Evolutionary conservation across 1,139 yeast species (phyloP).

Genomic region (Lodderomyces jiufengensis): DNA sequence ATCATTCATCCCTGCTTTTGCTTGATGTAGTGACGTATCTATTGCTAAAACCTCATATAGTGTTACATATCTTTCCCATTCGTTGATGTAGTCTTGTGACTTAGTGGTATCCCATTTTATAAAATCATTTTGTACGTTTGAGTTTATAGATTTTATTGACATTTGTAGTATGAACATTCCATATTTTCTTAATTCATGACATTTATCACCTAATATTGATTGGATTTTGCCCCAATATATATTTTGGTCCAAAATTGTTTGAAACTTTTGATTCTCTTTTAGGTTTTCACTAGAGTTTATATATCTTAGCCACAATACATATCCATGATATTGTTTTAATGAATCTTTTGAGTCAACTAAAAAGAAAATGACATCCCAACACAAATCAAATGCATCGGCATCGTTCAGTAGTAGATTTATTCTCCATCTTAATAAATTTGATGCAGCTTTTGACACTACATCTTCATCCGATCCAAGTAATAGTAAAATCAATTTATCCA

Average conservation of each 20-base stretch:
- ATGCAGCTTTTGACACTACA: slow-evolving; percentile 28
- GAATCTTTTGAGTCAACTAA: slow-evolving; percentile 28
- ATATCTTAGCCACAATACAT: slow-evolving; percentile 55
- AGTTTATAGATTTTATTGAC: slow-evolving; percentile 48
- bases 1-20: slow-evolving; percentile 73
- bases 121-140: slow-evolving; percentile 36
- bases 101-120: slow-evolving; percentile 46
- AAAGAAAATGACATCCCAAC: slow-evolving; percentile 47
- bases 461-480: slow-evolving; percentile 33
- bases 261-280: slow-evolving; percentile 22
- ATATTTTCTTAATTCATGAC: slow-evolving; percentile 71
- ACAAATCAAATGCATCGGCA: slow-evolving; percentile 18
- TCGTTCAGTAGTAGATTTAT: slow-evolving; percentile 24
- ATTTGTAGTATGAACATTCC: slow-evolving; percentile 65
- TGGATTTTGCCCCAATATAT: slow-evolving; percentile 63
- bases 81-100: slow-evolving; percentile 32
- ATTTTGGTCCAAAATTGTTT: slow-evolving; percentile 29
- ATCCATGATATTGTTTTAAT: slow-evolving; percentile 28
- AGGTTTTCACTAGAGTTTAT: slow-evolving; percentile 26
- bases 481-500: slow-evolving; percentile 27
- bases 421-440: slow-evolving; percentile 50
- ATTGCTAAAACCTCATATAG: slow-evolving; percentile 77
- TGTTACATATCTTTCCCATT: slow-evolving; percentile 74
- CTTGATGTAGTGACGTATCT: slow-evolving; percentile 84
- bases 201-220: slow-evolving; percentile 49